Conservation (phyloP, 352 stramenopile genomes). For the Globisporangium sylvaticum region DNA sequence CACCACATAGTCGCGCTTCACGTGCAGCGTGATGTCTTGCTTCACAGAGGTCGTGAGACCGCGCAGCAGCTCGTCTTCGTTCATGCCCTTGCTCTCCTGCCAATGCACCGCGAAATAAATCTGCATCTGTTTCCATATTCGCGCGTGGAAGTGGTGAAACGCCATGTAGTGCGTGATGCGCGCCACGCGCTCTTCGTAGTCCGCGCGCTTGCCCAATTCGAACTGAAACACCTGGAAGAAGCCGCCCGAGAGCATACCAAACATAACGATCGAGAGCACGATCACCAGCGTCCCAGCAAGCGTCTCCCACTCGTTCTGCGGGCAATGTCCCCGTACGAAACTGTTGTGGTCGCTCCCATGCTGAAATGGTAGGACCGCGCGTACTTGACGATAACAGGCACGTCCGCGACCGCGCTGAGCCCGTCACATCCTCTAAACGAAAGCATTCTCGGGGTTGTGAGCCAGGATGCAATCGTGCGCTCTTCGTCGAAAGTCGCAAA, state of each 20-base stretch:
- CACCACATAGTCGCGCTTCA: conserved; percentile 42
- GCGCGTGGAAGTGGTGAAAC: conserved; percentile 35
- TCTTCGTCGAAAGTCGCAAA: conserved; percentile 16
- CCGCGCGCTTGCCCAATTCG: conserved; percentile 35
- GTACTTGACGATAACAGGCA: conserved; percentile 22
- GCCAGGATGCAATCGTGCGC: conserved; percentile 9
- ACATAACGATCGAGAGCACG: conserved; percentile 33
- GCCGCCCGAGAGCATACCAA: conserved; percentile 38
- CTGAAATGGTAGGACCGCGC: conserved; percentile 35
- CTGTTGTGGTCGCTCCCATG: conserved; percentile 34
- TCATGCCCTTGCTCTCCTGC: conserved; percentile 43
- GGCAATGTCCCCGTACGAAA: conserved; percentile 41
- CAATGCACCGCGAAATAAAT: conserved; percentile 43
- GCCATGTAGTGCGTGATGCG: conserved; percentile 34
- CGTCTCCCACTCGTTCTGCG: conserved; percentile 31
- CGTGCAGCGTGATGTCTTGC: conserved; percentile 33
- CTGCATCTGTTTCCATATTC: conserved; percentile 41
- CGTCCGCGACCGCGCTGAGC: conserved; percentile 16
- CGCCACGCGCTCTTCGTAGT: conserved; percentile 43
- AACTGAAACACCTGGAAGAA: conserved; percentile 51
- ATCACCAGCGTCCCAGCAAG: conserved; percentile 28
- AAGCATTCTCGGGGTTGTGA: conserved; percentile 25
- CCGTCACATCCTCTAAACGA: conserved; percentile 16
- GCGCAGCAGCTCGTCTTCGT: conserved; percentile 38
- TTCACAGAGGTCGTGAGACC: conserved; percentile 28